phyloP scores from a whole-genome alignment of 805 yeast genomes.

The Cyberlindnera meyerae region DNA sequence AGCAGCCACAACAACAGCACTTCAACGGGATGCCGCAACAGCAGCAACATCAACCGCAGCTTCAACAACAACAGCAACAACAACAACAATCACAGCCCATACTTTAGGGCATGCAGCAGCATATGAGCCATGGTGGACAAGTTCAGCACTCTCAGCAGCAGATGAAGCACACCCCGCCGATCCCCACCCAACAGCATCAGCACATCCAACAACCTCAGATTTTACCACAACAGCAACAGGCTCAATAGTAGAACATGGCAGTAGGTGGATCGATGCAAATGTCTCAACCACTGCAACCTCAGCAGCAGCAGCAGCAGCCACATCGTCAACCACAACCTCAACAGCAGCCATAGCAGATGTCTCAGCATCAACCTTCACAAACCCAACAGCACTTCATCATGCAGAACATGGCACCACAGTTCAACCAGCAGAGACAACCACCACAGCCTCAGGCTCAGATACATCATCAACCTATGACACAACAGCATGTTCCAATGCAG shows the following conservation, averaged over 20 bases:
- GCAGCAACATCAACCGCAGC: constrained; percentile 1
- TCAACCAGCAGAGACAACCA: constrained; percentile 12
- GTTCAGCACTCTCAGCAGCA: not conserved
- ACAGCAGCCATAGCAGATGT: constrained; percentile 7
- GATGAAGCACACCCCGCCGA: too few species aligned
- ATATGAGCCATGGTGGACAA: not conserved
- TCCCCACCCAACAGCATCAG: constrained; percentile 3
- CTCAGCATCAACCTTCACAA: constrained; percentile 6
- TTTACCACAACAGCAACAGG: constrained; percentile 4
- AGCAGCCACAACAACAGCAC: constrained; percentile 6
- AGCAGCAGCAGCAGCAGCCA: constrained; percentile 1
- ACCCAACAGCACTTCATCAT: constrained; percentile 15
- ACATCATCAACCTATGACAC: too few species aligned
- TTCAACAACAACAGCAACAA: constrained; percentile 1
- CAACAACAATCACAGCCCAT: constrained; percentile 1
- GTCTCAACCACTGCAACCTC: too few species aligned
- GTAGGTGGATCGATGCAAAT: too few species aligned
- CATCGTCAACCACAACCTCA: constrained; percentile 2
- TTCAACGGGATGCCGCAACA: constrained; percentile 1
- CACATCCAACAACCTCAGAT: constrained; percentile 6
- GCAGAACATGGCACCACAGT: constrained; percentile 10
- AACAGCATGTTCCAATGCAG: too few species aligned
- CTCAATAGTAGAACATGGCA: too few species aligned
- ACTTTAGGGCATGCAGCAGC: not conserved
- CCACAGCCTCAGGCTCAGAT: too few species aligned